Percentiles rank a stretch among this genome's conserved stretches.
Conservation (phyloP, 2,329 filamentous ascomycete genomes). For the Xylariaceae sp. region DNA sequence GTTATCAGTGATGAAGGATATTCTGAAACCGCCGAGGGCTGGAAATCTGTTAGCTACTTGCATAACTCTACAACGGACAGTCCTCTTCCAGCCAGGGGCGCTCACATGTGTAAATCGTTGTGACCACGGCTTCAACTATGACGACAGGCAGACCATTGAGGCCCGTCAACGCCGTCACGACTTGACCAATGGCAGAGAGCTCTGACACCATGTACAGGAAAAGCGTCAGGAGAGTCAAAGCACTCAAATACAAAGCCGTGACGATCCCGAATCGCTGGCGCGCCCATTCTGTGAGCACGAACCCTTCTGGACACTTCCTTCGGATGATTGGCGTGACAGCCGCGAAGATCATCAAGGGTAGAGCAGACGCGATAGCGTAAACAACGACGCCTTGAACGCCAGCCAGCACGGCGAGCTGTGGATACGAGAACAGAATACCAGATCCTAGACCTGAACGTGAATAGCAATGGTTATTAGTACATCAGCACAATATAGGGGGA, state of each 20-base stretch:
- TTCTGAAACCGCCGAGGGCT: slow-evolving; percentile 77
- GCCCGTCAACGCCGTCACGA: slow-evolving; percentile 69
- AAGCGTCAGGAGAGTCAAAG: slow-evolving; percentile 74
- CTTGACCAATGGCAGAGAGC: slow-evolving; percentile 76
- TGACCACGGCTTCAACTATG: slow-evolving; percentile 73
- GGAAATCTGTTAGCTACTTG: slow-evolving; percentile 11
- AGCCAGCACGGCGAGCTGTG: slow-evolving; percentile 72
- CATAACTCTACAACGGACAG: neutral
- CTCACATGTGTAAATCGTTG: slow-evolving; percentile 78
- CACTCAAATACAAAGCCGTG: slow-evolving; percentile 69
- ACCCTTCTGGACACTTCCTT: slow-evolving; percentile 75
- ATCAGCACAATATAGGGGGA: slow-evolving; percentile 14
- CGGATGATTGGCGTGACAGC: slow-evolving; percentile 73
- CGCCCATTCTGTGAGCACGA: slow-evolving; percentile 82
- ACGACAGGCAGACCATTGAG: slow-evolving; percentile 70
- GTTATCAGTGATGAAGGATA: slow-evolving; percentile 81
- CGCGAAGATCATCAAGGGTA: slow-evolving; percentile 73
- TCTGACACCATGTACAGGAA: slow-evolving; percentile 87
- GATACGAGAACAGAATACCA: slow-evolving; percentile 78
- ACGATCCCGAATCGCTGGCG: slow-evolving; percentile 70
- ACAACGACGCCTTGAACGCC: slow-evolving; percentile 75
- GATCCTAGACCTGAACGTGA: slow-evolving; percentile 69
- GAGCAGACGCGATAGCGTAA: slow-evolving; percentile 68
- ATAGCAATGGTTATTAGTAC: slow-evolving; percentile 40
- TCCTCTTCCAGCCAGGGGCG: slow-evolving; percentile 3